phyloP scores from a whole-genome alignment of 1,139 yeast species.

The Debaryomyces robertsiae region DNA sequence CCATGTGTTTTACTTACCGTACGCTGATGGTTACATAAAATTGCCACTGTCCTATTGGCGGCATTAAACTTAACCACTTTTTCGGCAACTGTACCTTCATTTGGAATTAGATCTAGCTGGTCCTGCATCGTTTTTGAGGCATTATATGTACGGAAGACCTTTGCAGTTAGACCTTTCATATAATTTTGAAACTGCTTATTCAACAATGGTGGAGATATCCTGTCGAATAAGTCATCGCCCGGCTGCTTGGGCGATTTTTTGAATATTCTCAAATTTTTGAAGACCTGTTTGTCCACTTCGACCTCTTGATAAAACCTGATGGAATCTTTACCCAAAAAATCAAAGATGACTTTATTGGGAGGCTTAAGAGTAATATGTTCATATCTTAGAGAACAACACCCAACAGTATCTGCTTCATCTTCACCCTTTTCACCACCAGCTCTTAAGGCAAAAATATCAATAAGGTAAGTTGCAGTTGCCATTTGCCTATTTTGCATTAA shows the following conservation, averaged over 20 bases:
- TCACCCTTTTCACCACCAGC: constrained; percentile 98
- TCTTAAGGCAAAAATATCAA: constrained; percentile 93
- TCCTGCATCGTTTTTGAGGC: constrained; percentile 98
- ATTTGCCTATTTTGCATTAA: constrained; percentile 87
- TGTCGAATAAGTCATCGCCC: constrained; percentile 90
- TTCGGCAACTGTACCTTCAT: constrained; percentile 85
- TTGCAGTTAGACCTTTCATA: constrained; percentile 93
- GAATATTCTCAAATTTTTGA: constrained; percentile 82
- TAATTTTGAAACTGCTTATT: constrained; percentile 87
- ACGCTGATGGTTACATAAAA: constrained; percentile 96
- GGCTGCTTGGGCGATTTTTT: constrained; percentile 86
- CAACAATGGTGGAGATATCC: constrained; percentile 79
- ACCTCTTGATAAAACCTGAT: constrained; percentile 91
- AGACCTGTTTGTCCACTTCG: constrained; percentile 85
- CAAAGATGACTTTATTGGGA: constrained; percentile 87
- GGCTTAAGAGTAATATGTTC: constrained; percentile 88
- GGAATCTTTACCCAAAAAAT: constrained; percentile 94
- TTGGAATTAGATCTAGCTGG: constrained; percentile 77
- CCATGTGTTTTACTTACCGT: constrained; percentile 86
- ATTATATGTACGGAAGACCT: constrained; percentile 95
- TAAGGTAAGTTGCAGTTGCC: constrained; percentile 91
- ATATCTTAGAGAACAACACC: constrained; percentile 90
- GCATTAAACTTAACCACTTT: constrained; percentile 88
- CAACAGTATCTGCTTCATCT: constrained; percentile 98
- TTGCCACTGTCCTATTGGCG: constrained; percentile 93